Conservation (phyloP, 129 eudicot genomes). For the Solidago caesia region DNA sequence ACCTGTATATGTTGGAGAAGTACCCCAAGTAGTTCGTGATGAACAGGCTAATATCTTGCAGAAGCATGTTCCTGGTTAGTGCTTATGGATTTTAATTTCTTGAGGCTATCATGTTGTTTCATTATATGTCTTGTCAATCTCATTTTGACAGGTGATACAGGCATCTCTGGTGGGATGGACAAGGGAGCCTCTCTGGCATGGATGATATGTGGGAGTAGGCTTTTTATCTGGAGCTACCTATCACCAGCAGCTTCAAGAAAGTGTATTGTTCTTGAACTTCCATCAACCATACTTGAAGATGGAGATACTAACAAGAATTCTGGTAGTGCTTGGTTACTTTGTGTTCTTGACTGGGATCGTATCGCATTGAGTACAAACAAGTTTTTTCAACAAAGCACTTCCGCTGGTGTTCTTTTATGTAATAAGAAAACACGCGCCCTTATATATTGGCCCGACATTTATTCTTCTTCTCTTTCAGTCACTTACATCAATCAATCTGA, state of each 20-base stretch:
- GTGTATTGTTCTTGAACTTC: conserved; percentile 70
- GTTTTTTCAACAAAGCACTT: conserved; percentile 39
- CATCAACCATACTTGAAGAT: conserved; percentile 41
- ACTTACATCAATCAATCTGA: conserved; percentile 41
- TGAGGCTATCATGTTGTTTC: conserved; percentile 5
- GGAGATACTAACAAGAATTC: conserved; percentile 45
- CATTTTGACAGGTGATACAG: conserved; percentile 54
- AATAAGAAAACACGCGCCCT: conserved; percentile 55
- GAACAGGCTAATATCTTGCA: conserved; percentile 55
- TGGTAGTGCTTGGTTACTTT: conserved; percentile 54
- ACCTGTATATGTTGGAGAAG: conserved; percentile 87
- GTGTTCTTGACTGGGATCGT: conserved; percentile 58
- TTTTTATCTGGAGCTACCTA: conserved; percentile 76
- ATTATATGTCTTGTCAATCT: conserved; percentile 8
- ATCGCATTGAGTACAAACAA: conserved; percentile 26
- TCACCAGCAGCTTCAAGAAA: conserved; percentile 66
- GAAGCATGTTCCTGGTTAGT: conserved; percentile 62
- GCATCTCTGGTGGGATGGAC: conserved; percentile 84
- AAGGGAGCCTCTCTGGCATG: conserved; percentile 78
- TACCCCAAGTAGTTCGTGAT: conserved; percentile 88
- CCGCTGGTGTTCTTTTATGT: conserved; percentile 73
- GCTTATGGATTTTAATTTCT: conserved; percentile 8
- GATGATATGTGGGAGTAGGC: conserved; percentile 64
- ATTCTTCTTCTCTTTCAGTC: conserved; percentile 40
- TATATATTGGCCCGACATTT: conserved; percentile 74